phyloP scores from a whole-genome alignment of 1,139 yeast species.

The Hyphopichia fennica region DNA sequence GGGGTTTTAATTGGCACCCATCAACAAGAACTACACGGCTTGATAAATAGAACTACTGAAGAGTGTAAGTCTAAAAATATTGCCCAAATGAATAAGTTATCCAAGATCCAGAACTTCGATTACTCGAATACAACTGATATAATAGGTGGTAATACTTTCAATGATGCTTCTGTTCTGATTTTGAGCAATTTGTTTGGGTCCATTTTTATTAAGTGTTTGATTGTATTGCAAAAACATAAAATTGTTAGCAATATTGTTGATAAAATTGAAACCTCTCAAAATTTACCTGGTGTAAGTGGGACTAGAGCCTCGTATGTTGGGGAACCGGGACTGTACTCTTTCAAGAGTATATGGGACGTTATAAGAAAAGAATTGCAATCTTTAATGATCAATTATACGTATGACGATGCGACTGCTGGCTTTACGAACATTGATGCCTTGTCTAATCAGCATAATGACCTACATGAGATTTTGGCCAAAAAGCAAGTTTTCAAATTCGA shows the following conservation, averaged over 20 bases:
- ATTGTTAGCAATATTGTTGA: constrained; percentile 59
- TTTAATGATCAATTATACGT: constrained; percentile 58
- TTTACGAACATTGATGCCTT: neutral
- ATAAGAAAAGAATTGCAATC: constrained; percentile 59
- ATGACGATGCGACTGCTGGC: constrained; percentile 14
- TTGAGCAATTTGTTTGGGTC: constrained; percentile 71
- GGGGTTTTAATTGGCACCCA: constrained; percentile 49
- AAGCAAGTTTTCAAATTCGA: constrained; percentile 51
- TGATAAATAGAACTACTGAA: constrained; percentile 62
- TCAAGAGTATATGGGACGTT: constrained; percentile 57
- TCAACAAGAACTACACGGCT: constrained; percentile 44
- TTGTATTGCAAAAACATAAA: constrained; percentile 70
- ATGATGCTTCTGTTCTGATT: constrained; percentile 56
- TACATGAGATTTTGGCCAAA: constrained; percentile 22
- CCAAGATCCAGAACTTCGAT: constrained; percentile 32
- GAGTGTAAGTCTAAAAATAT: constrained; percentile 56
- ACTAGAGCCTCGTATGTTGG: neutral
- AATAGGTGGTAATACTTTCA: constrained; percentile 28
- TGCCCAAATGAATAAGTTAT: constrained; percentile 29
- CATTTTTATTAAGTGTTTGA: constrained; percentile 60
- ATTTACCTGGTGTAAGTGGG: constrained; percentile 2
- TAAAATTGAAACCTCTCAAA: constrained; percentile 14
- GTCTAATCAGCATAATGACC: constrained; percentile 9
- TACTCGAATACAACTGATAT: constrained; percentile 19
- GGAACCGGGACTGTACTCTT: constrained; percentile 21